Evolutionary conservation across 2,329 filamentous ascomycete species (phyloP), one percentile per base, ranked within the genome.

Genomic region (Ilyonectria destructans): DNA sequence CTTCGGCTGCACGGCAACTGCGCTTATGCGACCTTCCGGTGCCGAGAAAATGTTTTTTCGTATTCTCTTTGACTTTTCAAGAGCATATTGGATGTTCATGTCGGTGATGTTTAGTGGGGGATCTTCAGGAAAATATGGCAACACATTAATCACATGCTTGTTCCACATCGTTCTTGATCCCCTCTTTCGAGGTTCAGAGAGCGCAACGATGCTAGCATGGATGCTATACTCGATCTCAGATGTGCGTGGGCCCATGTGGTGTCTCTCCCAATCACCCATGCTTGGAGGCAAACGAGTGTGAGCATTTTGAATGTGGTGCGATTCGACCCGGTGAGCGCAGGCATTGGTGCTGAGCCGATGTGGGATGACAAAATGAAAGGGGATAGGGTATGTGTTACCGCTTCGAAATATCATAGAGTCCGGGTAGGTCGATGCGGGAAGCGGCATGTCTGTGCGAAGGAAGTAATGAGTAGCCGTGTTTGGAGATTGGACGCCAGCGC

Each of bases 281-380:
- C 65, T 74, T 0, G 74, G 68, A 9, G 74, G 74, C 13, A 76
- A 48, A 15, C 58, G 37, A 58, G 69, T 69, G 56, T 75, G 74
- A 15, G 40, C 52, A 29, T 69, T 55, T 58, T 70, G 64, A 1
- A 75, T 56, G 15, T 72, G 35, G 6, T 64, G 66, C 0, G 67
- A 69, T 1, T 29, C 33, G 0, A 71, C 69, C 1, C 29, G 52
- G 58, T 75, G 74, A 0, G 45, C 46, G 23, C 74, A 75, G 0
- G 74, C 70, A n/a, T 68, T 61, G 2, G 68, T 61, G 2, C 72
- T 69, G 1, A 75, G 69, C 15, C 75, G 72, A 1, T 73, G 60
- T n/a, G 74, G 74, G 2, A 75, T 45, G 15, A 72, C 72, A 43
- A 75, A 75, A 17, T 71, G 56, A n/a, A 75, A 75, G 0, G 74